Evolutionary conservation across 805 yeast genomes (phyloP), one percentile per base, ranked within the genome.

Genomic region (Ogataea siamensis): DNA sequence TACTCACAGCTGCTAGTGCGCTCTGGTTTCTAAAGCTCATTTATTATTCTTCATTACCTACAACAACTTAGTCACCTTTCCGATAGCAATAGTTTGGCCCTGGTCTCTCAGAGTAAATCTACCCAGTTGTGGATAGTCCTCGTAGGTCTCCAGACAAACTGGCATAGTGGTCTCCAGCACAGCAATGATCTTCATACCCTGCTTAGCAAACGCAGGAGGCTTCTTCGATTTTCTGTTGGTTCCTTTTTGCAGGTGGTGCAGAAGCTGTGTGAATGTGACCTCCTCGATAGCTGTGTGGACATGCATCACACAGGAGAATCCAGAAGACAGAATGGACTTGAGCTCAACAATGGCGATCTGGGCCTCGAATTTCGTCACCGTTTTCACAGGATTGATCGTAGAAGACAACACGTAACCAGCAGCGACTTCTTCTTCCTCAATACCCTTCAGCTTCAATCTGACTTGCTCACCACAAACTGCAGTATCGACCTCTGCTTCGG

Each of bases 21-120:
- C n/a, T n/a, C n/a, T n/a, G n/a, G n/a, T n/a, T n/a, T n/a, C n/a
- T n/a, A n/a, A 19, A 19, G 8, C 22, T 22, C 25, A 11, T 22
- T 22, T 11, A 22, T 27, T 18, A 27, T 27, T 27, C 26, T n/a
- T n/a, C n/a, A n/a, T n/a, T 8, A 9, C 34, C 22, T 75, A 81
- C 63, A 88, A 70, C 49, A 93, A 70, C 70, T 91, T 91, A 43
- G 95, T 86, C 57, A 93, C 87, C 68, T 91, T 89, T 68, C 99
- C 99, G 65, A 93, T 93, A 50, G 99, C 99, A 67, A 93, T 89
- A 37, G 99, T 93, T 47, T 80, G 80, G 62, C 98, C 99, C 71
- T 93, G 98, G 68, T 93, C 99, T 76, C 99, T 88, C 64, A 93
- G 76, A 19, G 99, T 93, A 66, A 93, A 93, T 68, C 99, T 82